Conservation (phyloP, 163 green algal genomes). For the Chlamydomonas reinhardtii region DNA sequence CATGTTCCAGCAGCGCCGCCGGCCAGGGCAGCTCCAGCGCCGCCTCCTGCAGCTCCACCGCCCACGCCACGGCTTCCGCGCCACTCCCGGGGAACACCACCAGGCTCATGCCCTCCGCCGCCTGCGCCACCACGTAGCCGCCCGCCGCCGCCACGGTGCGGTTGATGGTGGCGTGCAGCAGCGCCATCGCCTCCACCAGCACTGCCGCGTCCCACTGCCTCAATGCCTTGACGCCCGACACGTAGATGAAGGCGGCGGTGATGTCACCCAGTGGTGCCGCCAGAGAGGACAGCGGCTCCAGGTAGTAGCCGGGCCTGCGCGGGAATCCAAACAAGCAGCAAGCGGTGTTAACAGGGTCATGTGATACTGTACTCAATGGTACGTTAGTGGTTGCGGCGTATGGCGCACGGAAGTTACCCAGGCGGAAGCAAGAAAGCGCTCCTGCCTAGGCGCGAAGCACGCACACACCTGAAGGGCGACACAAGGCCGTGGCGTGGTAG, state of each 20-base stretch:
- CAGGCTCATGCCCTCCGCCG: neutral
- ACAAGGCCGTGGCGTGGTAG: neutral
- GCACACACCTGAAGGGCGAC: no score
- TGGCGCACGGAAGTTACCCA: no score
- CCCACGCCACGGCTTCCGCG: neutral
- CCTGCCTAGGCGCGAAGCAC: no score
- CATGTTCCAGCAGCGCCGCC: neutral
- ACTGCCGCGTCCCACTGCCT: neutral
- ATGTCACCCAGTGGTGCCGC: neutral
- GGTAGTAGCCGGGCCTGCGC: neutral
- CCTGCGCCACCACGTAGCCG: neutral
- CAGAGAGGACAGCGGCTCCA: neutral
- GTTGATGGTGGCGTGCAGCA: neutral
- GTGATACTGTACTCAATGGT: no score
- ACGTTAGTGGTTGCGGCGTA: no score
- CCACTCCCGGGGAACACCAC: neutral
- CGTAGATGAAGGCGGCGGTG: neutral
- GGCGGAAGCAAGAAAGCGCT: no score
- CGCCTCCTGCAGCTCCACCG: neutral
- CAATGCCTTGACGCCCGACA: neutral
- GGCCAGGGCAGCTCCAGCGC: neutral
- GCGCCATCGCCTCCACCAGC: neutral
- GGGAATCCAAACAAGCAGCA: no score
- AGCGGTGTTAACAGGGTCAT: no score
- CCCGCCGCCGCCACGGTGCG: neutral